Base-by-base conservation (phyloP, 208 protist genomes). In the Dictyostelium gargantuum region DNA sequence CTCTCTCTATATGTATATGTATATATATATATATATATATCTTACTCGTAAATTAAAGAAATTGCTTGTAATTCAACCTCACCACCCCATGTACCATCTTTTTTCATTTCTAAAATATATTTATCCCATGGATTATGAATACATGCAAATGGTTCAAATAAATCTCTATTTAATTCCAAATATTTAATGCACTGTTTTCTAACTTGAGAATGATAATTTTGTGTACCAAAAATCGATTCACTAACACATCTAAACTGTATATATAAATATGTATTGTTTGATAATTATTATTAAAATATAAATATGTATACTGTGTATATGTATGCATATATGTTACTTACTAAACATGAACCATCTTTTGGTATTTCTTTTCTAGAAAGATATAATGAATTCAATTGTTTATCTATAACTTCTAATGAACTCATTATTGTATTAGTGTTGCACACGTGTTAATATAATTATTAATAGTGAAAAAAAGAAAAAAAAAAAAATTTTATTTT, bases 101-200 rank as follows among this genome's bases (percentile, higher is more conserved):
- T 74, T 48, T n/a, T 21, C 61, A 85, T 85, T 23, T 38, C 35
- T 2, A 76, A 8, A 1, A 85, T 85, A 58, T 85, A 85, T 8
- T 46, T 35, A 15, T 85, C 80, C 80, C 80, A 85, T n/a, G 80
- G 35, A 61, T 75, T 46, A 61, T 85, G 63, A 13, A 85, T 48
- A 76, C 80, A 85, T 32, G 80, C 80, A 46, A 85, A 85, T 19
- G 80, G 80, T 75, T 85, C 80, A 40, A 85, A 85, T 42, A 21
- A 29, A 26, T 85, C 80, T 48, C 80, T 54, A 48, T 85, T 50
- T 23, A 46, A 32, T 38, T 76, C 32, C 15, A 85, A 61, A 46
- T 76, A 85, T 44, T 85, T 72, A 26, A 85, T 61, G 61, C 63
- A 74, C 35, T 73, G 50, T 0, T 8, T 29, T 85, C 80, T 85